Conservation (phyloP, 2,329 filamentous ascomycete genomes). For the Alternaria sp. region DNA sequence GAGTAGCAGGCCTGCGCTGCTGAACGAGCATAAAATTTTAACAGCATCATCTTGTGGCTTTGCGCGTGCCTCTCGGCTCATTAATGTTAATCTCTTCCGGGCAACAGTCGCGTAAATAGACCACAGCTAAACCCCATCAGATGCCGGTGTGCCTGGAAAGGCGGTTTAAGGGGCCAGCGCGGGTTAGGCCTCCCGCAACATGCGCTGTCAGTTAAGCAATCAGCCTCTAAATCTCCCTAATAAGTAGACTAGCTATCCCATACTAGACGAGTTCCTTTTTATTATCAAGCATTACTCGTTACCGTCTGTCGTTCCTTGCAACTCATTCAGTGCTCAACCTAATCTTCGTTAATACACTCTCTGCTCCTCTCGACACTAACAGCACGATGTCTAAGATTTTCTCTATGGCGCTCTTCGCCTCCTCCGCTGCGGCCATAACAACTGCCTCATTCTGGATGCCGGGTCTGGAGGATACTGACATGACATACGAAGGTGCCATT, state of each 20-base stretch:
- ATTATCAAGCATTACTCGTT: slow-evolving; percentile 11
- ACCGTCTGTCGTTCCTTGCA: slow-evolving; percentile 6
- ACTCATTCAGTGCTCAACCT: not conserved
- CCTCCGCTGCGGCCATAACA: slow-evolving; percentile 34
- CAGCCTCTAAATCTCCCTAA: slow-evolving; percentile 6
- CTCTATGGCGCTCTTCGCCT: slow-evolving; percentile 32
- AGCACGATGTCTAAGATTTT: slow-evolving; percentile 37
- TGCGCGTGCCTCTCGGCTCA: not conserved
- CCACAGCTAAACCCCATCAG: slow-evolving; percentile 8
- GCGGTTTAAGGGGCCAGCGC: slow-evolving; percentile 11
- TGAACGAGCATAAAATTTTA: not conserved
- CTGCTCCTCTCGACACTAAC: not conserved
- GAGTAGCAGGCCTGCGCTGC: too few species aligned
- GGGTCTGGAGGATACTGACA: slow-evolving; percentile 17
- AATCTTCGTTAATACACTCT: not conserved
- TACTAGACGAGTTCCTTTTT: not conserved
- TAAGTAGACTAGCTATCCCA: slow-evolving; percentile 18
- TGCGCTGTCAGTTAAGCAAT: slow-evolving; percentile 13
- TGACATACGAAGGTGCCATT: slow-evolving; percentile 35
- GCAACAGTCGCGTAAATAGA: slow-evolving; percentile 8
- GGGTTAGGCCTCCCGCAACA: slow-evolving; percentile 17
- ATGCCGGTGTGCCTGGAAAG: slow-evolving; percentile 9
- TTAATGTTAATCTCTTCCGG: slow-evolving; percentile 6
- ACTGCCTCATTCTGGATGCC: slow-evolving; percentile 45
- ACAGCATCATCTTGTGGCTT: not conserved